Conservation (phyloP, 352 stramenopile species). For the Pythium insidiosum region DNA sequence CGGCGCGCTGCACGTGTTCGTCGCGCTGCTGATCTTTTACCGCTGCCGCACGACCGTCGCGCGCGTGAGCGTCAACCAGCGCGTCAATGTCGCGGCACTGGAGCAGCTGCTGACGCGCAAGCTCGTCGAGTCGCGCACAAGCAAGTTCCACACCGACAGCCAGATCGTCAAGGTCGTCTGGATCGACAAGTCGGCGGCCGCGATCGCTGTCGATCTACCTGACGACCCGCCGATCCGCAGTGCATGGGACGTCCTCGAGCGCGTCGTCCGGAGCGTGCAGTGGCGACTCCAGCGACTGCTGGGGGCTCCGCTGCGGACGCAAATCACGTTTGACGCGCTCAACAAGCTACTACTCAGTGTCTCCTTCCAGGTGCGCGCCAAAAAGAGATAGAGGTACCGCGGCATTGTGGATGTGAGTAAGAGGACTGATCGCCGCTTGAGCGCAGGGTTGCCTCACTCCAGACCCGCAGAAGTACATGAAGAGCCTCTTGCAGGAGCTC, state of each 20-base stretch:
- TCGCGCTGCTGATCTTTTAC: slow-evolving; percentile 29
- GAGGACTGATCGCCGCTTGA: background rate
- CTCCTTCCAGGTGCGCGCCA: slow-evolving; percentile 36
- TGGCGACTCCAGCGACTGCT: slow-evolving; percentile 26
- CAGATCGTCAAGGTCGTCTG: slow-evolving; percentile 89
- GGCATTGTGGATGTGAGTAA: background rate
- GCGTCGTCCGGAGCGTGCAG: slow-evolving; percentile 8
- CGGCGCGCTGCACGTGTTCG: slow-evolving; percentile 17
- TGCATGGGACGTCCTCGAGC: too few relatives aligned
- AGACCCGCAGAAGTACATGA: slow-evolving; percentile 23
- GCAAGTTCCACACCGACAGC: slow-evolving; percentile 60
- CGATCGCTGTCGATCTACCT: too few relatives aligned
- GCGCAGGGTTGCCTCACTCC: slow-evolving; percentile 25
- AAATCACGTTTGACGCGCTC: slow-evolving; percentile 52
- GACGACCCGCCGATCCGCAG: slow-evolving; percentile 3
- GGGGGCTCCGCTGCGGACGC: slow-evolving; percentile 31
- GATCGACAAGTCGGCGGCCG: slow-evolving; percentile 45
- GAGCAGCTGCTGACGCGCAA: slow-evolving; percentile 34
- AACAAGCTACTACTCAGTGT: slow-evolving; percentile 45
- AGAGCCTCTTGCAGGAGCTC: slow-evolving; percentile 34
- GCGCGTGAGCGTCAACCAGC: slow-evolving; percentile 30
- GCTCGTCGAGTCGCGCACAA: slow-evolving; percentile 73
- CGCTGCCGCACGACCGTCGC: slow-evolving; percentile 30
- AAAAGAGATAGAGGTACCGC: background rate
- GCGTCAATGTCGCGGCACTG: slow-evolving; percentile 47